Conservation (phyloP, 2,329 filamentous ascomycete genomes). For the Cercospora brassicicola region DNA sequence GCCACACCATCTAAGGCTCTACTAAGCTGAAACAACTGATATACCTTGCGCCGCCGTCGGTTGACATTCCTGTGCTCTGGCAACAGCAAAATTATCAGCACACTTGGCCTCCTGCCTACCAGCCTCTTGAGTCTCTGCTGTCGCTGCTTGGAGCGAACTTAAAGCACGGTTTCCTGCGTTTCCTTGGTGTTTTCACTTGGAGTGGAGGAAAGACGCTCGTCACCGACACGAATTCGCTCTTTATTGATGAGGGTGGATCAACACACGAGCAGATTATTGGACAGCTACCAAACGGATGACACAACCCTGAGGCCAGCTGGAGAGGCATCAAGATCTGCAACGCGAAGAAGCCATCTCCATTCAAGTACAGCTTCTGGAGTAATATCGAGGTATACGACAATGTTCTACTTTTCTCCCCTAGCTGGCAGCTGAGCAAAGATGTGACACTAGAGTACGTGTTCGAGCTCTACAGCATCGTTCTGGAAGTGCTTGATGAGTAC, state of each 20-base stretch:
- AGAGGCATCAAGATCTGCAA: not conserved
- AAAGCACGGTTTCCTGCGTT: no score
- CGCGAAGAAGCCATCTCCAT: not conserved
- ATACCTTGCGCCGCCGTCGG: not conserved
- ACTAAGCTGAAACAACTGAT: not conserved
- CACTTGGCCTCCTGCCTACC: no score
- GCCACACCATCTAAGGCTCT: not conserved
- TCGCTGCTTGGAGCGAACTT: no score
- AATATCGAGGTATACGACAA: not conserved
- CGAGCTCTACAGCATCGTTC: not conserved
- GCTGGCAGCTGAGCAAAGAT: not conserved
- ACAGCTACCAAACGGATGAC: not conserved
- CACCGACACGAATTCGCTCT: no score
- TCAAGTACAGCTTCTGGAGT: not conserved
- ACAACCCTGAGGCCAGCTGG: not conserved
- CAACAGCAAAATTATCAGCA: no score
- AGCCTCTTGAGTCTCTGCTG: not conserved
- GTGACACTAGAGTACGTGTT: not conserved
- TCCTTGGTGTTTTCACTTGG: no score
- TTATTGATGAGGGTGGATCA: not conserved
- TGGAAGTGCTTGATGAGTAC: no score
- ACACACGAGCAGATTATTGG: not conserved
- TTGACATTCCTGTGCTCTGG: no score
- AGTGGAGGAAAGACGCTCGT: no score
- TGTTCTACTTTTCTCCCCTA: not conserved